Conservation (phyloP, 305 asterid genomes). For the Fraxinus baroniana region DNA sequence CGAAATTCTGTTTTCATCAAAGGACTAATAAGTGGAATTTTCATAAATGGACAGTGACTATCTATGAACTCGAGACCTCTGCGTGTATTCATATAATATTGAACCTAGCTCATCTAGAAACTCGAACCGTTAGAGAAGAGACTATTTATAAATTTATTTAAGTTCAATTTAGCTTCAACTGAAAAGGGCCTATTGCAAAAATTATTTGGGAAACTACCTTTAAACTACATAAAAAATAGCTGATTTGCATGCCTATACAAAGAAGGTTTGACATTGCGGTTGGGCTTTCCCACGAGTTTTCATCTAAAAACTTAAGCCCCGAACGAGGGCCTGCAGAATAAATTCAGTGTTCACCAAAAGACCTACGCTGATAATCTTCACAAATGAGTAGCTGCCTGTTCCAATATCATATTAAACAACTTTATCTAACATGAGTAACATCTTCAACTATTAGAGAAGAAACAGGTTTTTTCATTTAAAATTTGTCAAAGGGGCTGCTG, state of each 20-base stretch:
- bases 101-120: neutral
- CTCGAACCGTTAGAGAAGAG: neutral
- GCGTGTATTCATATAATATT: neutral
- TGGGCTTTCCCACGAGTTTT: neutral
- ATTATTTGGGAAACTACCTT: neutral
- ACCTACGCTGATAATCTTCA: neutral
- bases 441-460: neutral
- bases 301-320: neutral
- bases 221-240: neutral
- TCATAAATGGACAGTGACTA: neutral
- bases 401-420: neutral
- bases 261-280: neutral
- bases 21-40: neutral
- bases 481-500: neutral
- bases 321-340: neutral
- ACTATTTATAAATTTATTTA: neutral
- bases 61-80: neutral
- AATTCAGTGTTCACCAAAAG: neutral
- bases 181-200: neutral
- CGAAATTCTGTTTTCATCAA: neutral
- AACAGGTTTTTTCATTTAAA: neutral
- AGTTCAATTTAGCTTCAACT: neutral
- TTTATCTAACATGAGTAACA: neutral
- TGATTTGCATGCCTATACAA: neutral
- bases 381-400: neutral